Base-by-base conservation (phyloP, 106 monocot species). In the Acorus calamus region DNA sequence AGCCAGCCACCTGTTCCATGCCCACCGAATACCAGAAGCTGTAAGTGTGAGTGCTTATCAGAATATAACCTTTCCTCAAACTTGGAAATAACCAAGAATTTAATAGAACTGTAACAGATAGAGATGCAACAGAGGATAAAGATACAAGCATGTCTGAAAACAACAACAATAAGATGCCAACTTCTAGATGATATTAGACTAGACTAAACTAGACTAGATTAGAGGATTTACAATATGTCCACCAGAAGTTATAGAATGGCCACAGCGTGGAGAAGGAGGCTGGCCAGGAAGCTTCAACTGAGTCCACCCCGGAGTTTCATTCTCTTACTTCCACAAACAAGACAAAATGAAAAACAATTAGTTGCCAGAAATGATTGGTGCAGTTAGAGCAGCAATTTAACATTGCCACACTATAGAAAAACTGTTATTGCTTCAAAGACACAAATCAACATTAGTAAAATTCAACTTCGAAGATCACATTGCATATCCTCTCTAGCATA, bases 1-100 rank as follows among this genome's bases (percentile, higher is more conserved):
- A 98, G 83, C 96, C 96, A 98, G 47, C 96, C 96, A 70, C 96
- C 91, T 53, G 84, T 88, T 11, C 96, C 96, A 76, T 98, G 96
- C 42, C 96, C 96, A 70, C 96, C 96, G 81, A 98, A 98, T 50
- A 98, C 70, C 60, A 98, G 79, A 62, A 98, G 85, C 96, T 98
- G 80, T 59, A 69, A 67, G 74, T 1, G 60, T 9, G 28, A 28
- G 28, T 28, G 28, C 28, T 28, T 28, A 28, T 28, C 28, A 28
- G 28, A 28, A 28, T 28, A 28, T 28, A 28, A 28, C 28, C 28
- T 28, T 28, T 28, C 28, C 28, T 28, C 28, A 28, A 28, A 28
- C 28, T 28, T 28, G 28, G 1, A 28, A 28, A 28, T 28, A 28
- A 28, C 28, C 1, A 28, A 28, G 1, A 28, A 28, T 28, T 28